Base-by-base conservation (phyloP, 2,329 filamentous ascomycete genomes). In the Penicillium sp. region DNA sequence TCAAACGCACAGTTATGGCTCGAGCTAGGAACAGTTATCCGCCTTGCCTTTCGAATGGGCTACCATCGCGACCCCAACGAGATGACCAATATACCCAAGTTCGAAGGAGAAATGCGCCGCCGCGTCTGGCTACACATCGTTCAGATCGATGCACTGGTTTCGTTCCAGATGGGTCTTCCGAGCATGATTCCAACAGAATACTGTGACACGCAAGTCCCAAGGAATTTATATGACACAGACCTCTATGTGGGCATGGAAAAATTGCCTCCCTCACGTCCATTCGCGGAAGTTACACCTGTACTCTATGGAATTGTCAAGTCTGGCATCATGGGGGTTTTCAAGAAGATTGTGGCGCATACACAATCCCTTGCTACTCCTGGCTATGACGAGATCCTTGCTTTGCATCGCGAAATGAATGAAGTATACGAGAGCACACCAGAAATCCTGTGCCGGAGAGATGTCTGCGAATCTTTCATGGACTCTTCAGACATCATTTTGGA, bases 91-190 rank as follows among this genome's bases (percentile, higher is more conserved):
- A 77, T 83, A 42, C 72, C 77, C 0, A 70, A 76, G 1, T 83
- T 82, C 51, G 74, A 79, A 51, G 80, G 76, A 13, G 82, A 85
- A 65, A 80, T 76, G 63, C 62, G 74, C 28, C 60, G 73, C 5
- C 67, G 74, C 7, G 48, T 68, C 4, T 76, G 74, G 73, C 57
- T 64, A 4, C 61, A 63, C 10, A 56, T 71, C 6, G 56, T 64
- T 14, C 81, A 85, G 63, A 72, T 86, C 41, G 84, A 87, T 58
- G 65, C 82, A 2, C 69, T 86, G 5, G 75, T 81, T 1, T 78
- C 81, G 0, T 84, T 84, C 61, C 82, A 86, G 56, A 75, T 86
- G 58, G 85, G 84, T 2, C 69, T 87, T 22, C 84, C 84, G 1
- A 78, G 78, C 55, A 81, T 83, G 75, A 75, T 85, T 39, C 73